These are phyloP conservation scores for Yamadazyma endophytica DNA, from an alignment of 805 yeast species.

Conservation along the genomic window DNA sequence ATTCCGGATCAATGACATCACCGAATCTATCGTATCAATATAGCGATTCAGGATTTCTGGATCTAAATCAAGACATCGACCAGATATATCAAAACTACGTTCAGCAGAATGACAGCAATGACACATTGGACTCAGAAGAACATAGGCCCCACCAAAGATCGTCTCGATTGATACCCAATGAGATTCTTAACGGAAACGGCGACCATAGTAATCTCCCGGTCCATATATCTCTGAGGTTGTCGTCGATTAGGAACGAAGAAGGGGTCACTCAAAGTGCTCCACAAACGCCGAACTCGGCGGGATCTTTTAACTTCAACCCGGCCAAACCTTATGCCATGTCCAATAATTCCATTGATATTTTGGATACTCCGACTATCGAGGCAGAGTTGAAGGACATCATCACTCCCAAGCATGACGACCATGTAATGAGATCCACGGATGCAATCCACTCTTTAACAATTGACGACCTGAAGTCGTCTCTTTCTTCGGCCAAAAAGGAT, in stretches of 20 bases:
- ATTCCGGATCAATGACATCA: constrained; percentile 8
- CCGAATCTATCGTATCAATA: constrained; percentile 2
- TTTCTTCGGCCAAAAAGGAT: constrained; percentile 6
- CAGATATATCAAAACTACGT: constrained; percentile 19
- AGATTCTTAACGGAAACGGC: constrained; percentile 2
- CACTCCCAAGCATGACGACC: constrained; percentile 9
- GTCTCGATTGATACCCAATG: constrained; percentile 8
- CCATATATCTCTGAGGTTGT: constrained; percentile 22
- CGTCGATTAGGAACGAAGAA: constrained; percentile 15
- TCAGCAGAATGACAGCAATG: constrained; percentile 14
- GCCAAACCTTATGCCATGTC: constrained; percentile 22
- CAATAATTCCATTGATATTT: constrained; percentile 33
- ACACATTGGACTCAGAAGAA: constrained; percentile 25
- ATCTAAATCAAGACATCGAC: constrained; percentile 19
- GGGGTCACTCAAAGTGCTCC: constrained; percentile 21
- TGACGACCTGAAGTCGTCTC: constrained; percentile 1
- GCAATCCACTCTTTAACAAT: constrained; percentile 9
- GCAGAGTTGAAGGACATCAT: constrained; percentile 16
- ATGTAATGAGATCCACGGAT: constrained; percentile 7
- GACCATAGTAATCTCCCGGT: constrained; percentile 9
- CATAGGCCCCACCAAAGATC: constrained; percentile 8
- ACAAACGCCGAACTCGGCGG: constrained; percentile 25
- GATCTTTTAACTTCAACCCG: constrained; percentile 29
- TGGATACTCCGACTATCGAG: constrained; percentile 25
- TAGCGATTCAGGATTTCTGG: constrained; percentile 5